A percentile compares a stretch with the other conserved stretches of the same genome.
These are phyloP conservation scores for Eruca vesicaria DNA, from an alignment of 441 rosid species.

Conservation along the genomic window DNA sequence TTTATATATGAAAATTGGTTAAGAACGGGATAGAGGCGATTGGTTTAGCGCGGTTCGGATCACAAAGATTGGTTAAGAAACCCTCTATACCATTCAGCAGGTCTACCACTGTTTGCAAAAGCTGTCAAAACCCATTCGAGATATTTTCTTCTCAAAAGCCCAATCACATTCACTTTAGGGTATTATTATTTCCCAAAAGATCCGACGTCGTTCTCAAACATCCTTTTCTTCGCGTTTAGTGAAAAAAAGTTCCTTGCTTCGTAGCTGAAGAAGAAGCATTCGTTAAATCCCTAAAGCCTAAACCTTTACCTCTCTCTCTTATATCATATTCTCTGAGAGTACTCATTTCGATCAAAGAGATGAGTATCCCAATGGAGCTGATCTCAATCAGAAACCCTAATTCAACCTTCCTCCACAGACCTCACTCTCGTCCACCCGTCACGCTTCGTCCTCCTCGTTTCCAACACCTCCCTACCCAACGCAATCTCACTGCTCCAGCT, in stretches of 20 bases:
- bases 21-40: no score
- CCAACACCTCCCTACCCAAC: conserved; percentile 12
- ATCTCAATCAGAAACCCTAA: conserved; percentile 46
- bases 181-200: not conserved
- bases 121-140: no score
- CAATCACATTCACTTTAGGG: not conserved
- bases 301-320: not conserved
- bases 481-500: conserved; percentile 22
- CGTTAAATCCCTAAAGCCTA: conserved; percentile 17
- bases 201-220: conserved; percentile 22
- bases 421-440: conserved; percentile 31
- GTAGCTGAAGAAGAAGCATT: conserved; percentile 26
- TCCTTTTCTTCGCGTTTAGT: not conserved
- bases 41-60: no score
- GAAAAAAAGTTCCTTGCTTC: conserved; percentile 24
- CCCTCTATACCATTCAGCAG: no score
- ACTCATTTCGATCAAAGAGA: not conserved
- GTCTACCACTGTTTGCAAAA: no score
- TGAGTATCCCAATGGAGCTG: conserved; percentile 39
- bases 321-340: conserved; percentile 6
- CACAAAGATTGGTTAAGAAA: no score
- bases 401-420: conserved; percentile 30
- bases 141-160: no score
- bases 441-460: conserved; percentile 27
- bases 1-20: no score